Conservation (phyloP, 2,329 filamentous ascomycete species). For the Cytospora chrysosperma region DNA sequence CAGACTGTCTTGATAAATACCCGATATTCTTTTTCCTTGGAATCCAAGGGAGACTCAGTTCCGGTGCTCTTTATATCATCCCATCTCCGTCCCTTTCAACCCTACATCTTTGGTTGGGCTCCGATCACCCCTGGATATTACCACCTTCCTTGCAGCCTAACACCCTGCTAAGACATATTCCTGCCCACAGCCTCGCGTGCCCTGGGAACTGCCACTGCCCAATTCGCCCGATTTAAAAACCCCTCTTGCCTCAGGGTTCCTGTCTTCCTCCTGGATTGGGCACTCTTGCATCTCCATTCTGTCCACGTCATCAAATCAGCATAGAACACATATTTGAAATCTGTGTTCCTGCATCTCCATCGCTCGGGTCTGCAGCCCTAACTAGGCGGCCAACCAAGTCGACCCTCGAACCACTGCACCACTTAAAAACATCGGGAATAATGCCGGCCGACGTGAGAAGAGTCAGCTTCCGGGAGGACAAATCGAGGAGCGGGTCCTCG, state of each 20-base stretch:
- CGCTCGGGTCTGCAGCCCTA: conserved; percentile 13
- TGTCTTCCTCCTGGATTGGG: conserved; percentile 32
- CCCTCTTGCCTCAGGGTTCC: conserved; percentile 26
- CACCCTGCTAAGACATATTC: conserved; percentile 21
- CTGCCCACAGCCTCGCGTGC: conserved; percentile 29
- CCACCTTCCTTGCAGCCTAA: conserved; percentile 23
- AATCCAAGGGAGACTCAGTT: conserved; percentile 9
- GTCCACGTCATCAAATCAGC: conserved; percentile 34
- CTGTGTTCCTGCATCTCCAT: conserved; percentile 21
- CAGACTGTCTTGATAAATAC: not conserved
- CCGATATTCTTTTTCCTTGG: not conserved
- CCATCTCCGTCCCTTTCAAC: conserved; percentile 8
- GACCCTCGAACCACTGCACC: not conserved
- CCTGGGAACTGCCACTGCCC: conserved; percentile 27
- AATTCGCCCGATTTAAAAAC: conserved; percentile 26
- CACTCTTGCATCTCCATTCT: conserved; percentile 32
- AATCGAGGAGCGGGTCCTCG: conserved; percentile 30
- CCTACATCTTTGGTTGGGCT: conserved; percentile 23
- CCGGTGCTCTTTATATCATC: conserved; percentile 8
- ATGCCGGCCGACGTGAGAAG: conserved; percentile 27
- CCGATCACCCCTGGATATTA: conserved; percentile 19
- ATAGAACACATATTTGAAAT: conserved; percentile 32
- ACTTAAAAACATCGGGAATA: not conserved
- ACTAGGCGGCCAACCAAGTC: conserved; percentile 4
- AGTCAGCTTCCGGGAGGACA: conserved; percentile 35